Conservation (phyloP, 768 basidiomycete species). For the Mycena amicta region DNA sequence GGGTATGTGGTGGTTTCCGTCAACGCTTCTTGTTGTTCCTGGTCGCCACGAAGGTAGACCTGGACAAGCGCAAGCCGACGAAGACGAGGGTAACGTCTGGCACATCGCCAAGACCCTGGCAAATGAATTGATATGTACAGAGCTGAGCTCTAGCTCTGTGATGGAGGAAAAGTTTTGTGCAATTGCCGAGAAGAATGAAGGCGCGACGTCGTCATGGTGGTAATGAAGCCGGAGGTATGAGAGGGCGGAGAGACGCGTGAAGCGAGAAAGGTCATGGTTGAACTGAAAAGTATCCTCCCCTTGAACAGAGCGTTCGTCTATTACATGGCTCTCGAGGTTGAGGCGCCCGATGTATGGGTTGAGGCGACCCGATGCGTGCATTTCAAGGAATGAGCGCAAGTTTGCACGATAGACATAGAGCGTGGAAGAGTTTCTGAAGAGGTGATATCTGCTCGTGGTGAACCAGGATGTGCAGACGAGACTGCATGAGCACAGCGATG, state of each 20-base stretch:
- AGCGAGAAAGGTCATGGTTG: background rate
- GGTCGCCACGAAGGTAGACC: background rate
- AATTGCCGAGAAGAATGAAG: background rate
- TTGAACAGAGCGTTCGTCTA: background rate
- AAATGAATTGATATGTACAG: background rate
- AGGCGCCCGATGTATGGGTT: background rate
- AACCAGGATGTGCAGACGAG: conserved; percentile 11
- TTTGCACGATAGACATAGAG: background rate
- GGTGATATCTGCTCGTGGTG: background rate
- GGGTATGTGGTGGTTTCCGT: background rate
- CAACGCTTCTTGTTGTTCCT: background rate
- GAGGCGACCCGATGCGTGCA: background rate
- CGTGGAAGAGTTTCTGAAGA: background rate
- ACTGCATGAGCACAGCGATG: conserved; percentile 14
- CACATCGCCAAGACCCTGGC: background rate
- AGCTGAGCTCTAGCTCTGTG: background rate
- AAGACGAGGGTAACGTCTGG: background rate
- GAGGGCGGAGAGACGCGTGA: background rate
- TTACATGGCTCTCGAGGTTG: background rate
- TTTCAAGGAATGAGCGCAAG: background rate
- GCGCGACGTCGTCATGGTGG: background rate
- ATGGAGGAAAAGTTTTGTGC: background rate
- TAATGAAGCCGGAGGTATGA: background rate
- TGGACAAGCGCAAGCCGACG: background rate
- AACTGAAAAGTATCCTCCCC: background rate